Conservation (phyloP, 2,329 filamentous ascomycete genomes). For the Ceratocystis diversiconidia region DNA sequence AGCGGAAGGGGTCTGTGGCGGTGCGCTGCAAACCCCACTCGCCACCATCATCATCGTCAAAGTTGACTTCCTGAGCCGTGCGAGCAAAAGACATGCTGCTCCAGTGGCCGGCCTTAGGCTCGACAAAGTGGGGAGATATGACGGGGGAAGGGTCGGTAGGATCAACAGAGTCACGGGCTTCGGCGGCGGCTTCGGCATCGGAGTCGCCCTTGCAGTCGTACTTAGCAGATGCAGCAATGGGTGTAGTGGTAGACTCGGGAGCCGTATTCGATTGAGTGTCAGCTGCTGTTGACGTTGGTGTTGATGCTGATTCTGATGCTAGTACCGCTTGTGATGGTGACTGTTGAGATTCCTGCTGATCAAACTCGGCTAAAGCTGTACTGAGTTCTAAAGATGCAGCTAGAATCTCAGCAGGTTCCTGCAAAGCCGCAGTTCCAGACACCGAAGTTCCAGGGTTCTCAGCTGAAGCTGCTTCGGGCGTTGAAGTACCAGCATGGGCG, state of each 20-base stretch:
- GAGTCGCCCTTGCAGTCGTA: background rate
- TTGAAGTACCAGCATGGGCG: background rate
- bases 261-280: no score
- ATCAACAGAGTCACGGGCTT: background rate
- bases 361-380: no score
- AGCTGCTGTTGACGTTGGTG: background rate
- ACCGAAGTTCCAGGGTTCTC: background rate
- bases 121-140: constrained; percentile 17
- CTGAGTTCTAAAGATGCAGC: background rate
- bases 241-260: background rate
- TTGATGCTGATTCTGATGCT: background rate
- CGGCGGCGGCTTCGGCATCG: background rate
- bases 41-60: constrained; percentile 45
- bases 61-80: constrained; percentile 48
- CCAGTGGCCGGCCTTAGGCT: constrained; percentile 37
- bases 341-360: no score
- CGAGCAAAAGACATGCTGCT: constrained; percentile 50
- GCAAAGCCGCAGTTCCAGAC: background rate
- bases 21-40: constrained; percentile 41
- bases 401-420: background rate
- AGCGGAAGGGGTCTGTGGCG: constrained; percentile 44
- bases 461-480: background rate
- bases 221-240: background rate
- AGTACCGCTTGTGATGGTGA: no score
- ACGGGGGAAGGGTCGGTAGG: constrained; percentile 7